These are phyloP conservation scores for Alternaria metachromatica DNA, from an alignment of 2,329 filamentous ascomycete genomes.

Conservation along the genomic window DNA sequence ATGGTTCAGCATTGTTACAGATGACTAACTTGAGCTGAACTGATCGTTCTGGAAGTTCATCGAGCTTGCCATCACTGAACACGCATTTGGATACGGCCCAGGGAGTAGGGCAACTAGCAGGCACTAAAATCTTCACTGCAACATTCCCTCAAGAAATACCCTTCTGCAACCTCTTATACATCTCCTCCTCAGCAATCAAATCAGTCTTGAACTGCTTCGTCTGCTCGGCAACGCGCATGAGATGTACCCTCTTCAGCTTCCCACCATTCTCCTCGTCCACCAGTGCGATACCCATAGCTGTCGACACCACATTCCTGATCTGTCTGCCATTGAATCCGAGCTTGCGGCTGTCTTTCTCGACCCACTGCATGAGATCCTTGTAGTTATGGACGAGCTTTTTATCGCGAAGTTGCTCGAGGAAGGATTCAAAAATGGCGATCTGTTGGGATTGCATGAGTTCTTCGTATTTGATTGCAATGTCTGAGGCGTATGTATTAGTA, in stretches of 20 bases:
- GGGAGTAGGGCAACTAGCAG: neutral
- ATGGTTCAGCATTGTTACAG: neutral
- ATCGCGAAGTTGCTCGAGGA: neutral
- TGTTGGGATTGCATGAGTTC: neutral
- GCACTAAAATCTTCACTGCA: neutral
- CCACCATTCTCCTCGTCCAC: neutral
- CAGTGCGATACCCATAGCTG: neutral
- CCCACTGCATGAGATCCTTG: neutral
- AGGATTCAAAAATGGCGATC: neutral
- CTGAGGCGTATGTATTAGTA: neutral
- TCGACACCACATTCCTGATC: neutral
- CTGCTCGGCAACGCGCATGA: neutral
- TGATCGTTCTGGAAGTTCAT: neutral
- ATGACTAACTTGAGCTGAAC: neutral
- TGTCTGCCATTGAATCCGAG: neutral
- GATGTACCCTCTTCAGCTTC: neutral
- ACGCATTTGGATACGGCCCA: neutral
- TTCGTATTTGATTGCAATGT: neutral
- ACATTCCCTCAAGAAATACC: neutral
- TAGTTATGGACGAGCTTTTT: neutral
- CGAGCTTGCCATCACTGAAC: neutral
- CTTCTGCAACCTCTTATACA: neutral
- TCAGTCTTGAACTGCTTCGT: neutral
- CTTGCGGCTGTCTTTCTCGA: neutral
- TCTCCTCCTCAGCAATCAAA: neutral